These are phyloP conservation scores for Zygoascus bituminiphila DNA, from an alignment of 805 yeast species.

Conservation along the genomic window DNA sequence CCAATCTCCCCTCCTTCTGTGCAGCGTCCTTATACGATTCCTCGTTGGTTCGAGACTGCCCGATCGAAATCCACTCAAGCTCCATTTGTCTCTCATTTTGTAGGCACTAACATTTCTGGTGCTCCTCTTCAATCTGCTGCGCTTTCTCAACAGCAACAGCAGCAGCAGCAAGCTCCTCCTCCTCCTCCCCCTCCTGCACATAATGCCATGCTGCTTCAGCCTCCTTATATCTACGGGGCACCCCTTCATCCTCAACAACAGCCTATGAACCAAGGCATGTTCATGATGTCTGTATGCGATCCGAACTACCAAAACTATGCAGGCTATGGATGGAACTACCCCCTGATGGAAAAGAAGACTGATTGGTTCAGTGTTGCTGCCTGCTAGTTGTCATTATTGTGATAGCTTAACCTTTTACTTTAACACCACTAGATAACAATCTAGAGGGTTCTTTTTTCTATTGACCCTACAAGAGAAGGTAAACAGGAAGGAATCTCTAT, in stretches of 20 bases:
- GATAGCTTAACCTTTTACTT: background rate
- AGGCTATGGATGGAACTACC: background rate
- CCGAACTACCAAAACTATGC: background rate
- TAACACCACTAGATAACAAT: background rate
- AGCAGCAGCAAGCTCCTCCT: background rate
- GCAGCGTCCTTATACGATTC: slow-evolving; percentile 19
- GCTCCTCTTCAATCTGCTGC: background rate
- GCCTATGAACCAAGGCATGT: background rate
- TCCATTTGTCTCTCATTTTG: slow-evolving; percentile 18
- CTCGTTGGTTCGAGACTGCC: slow-evolving; percentile 22
- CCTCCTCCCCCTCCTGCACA: slow-evolving; percentile 2
- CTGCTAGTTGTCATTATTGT: too few relatives aligned
- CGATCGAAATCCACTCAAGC: slow-evolving; percentile 1
- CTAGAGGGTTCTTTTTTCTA: too few relatives aligned
- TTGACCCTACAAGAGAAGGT: too few relatives aligned
- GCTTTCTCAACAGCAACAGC: background rate
- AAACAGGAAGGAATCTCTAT: too few relatives aligned
- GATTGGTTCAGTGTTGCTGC: slow-evolving; percentile 5
- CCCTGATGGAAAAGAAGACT: background rate
- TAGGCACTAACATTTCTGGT: background rate
- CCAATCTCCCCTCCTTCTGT: slow-evolving; percentile 3
- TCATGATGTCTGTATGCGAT: background rate
- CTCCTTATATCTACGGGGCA: background rate
- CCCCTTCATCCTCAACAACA: background rate
- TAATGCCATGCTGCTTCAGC: background rate